phyloP scores from a whole-genome alignment of 345 rosid genomes.

The Lepidium sativum region DNA sequence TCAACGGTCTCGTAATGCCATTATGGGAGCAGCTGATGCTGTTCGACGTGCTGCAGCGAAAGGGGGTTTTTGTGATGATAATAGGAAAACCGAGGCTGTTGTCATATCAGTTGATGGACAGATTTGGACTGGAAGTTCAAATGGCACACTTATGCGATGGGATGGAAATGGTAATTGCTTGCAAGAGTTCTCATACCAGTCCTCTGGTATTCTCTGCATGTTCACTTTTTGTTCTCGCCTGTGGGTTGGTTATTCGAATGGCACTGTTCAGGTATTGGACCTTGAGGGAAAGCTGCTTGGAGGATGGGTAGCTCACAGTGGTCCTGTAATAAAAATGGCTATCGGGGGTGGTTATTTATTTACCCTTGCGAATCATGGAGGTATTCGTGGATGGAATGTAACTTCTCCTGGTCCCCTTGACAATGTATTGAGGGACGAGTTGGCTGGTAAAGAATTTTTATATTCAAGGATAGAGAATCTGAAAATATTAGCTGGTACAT shows the following conservation, averaged over 20 bases:
- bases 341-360: constrained; percentile 56
- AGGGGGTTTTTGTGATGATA: constrained; percentile 81
- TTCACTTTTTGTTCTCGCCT: constrained; percentile 50
- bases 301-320: constrained; percentile 70
- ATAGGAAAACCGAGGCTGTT: constrained; percentile 69
- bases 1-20: constrained; percentile 87
- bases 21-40: constrained; percentile 97
- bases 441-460: constrained; percentile 48
- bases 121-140: constrained; percentile 82
- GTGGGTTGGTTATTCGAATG: constrained; percentile 65
- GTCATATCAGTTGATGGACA: constrained; percentile 52
- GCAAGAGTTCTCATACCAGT: constrained; percentile 49
- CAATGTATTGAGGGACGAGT: constrained; percentile 45
- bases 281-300: constrained; percentile 64
- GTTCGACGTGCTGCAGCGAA: constrained; percentile 85
- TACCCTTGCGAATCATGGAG: constrained; percentile 73
- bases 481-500: constrained; percentile 54
- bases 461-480: constrained; percentile 55
- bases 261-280: constrained; percentile 54
- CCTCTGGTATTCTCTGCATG: constrained; percentile 53
- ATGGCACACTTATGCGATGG: constrained; percentile 75
- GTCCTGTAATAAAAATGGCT: constrained; percentile 58
- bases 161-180: constrained; percentile 77
- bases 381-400: constrained; percentile 77
- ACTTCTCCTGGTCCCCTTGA: constrained; percentile 71